Base-by-base conservation (phyloP, 768 basidiomycete species). In the Tylopilus intermedius region DNA sequence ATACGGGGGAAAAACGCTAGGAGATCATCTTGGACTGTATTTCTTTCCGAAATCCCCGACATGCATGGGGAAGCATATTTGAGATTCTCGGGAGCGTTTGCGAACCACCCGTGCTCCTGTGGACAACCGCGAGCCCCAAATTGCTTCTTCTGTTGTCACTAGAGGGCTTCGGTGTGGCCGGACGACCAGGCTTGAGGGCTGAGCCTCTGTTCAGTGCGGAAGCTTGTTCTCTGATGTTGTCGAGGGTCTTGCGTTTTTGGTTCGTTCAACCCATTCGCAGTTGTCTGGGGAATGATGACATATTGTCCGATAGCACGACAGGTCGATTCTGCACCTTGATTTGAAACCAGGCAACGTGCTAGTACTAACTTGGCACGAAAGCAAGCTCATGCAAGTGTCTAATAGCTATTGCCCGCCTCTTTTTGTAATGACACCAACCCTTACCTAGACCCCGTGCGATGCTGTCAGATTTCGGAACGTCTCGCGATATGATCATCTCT, bases 381-480 rank as follows among this genome's bases (percentile, higher is more conserved):
- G 87, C 13, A 76, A 74, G 52, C 73, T 94, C 33, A 87, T 92
- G 90, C 88, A 60, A 54, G 84, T 68, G 35, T 43, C 26, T 18
- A 15, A 43, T 18, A 18, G 18, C 6, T 26, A 7, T 30, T 22
- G 5, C 5, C 4, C 27, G 32, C 42, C 13, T 42, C 29, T 27
- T 33, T 40, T 24, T 21, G 24, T 45, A 32, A 15, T 56, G 5
- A 55, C 41, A 24, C 18, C 11, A 18, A 11, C 11, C 0, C 15
- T 13, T 9, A 10, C 41, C 10, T 45, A 94, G 93, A 53, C 94
- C 94, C 3, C 81, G 90, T 62, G 94, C 92, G 1, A 92, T 97
- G 90, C 75, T 97, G 15, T 92, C 91, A 2, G 94, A 97, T 62
- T 97, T 97, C 68, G 94, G 94, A 15, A 95, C 94, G 0, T 93